Conservation (phyloP, 257 asterid genomes). For the Lithospermum erythrorhizon region DNA sequence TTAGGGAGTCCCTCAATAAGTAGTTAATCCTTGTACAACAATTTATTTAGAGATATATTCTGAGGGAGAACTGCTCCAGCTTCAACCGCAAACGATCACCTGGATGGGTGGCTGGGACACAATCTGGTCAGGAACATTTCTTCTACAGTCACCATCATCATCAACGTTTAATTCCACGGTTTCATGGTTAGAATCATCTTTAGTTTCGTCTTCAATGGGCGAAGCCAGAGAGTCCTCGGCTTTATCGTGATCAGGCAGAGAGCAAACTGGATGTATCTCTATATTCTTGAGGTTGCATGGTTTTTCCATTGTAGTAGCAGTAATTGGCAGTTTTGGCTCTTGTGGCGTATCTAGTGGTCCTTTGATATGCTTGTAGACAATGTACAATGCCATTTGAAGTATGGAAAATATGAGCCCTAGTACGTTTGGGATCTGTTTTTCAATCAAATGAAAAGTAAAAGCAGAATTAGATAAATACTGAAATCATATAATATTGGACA, state of each 20-base stretch:
- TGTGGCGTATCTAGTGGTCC: neutral
- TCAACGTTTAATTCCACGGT: neutral
- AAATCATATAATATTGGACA: conserved; percentile 2
- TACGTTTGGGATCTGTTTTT: conserved; percentile 33
- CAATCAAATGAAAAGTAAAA: neutral
- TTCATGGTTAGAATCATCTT: neutral
- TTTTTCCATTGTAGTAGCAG: neutral
- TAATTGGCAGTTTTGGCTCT: conserved; percentile 17
- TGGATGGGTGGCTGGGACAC: neutral
- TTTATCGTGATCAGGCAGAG: neutral
- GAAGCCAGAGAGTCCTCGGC: neutral
- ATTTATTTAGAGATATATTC: neutral
- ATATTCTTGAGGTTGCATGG: neutral
- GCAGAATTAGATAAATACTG: neutral
- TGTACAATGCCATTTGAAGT: conserved; percentile 34
- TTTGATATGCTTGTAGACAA: conserved; percentile 22
- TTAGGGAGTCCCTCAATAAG: too few relatives aligned
- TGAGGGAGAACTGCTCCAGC: neutral
- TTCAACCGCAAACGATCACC: neutral
- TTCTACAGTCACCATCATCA: neutral
- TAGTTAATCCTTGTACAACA: neutral
- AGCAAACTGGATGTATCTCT: conserved; percentile 5
- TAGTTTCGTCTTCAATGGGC: neutral
- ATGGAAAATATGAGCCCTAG: conserved; percentile 46
- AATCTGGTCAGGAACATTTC: neutral